Conservation (phyloP, 441 rosid genomes). For the Eutrema salsugineum region DNA sequence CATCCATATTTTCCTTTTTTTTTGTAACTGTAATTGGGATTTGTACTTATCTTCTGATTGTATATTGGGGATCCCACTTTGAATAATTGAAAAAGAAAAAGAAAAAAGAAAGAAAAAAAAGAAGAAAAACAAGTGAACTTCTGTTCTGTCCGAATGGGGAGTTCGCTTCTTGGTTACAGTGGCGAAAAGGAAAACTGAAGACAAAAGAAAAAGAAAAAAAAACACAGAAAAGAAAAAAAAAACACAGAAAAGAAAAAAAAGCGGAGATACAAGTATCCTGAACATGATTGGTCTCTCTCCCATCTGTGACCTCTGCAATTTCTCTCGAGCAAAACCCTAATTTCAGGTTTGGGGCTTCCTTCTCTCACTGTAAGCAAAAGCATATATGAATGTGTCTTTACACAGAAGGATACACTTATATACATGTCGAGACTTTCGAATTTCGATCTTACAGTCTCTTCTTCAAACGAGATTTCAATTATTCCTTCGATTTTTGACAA, state of each 20-base stretch:
- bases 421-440: not conserved
- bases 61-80: constrained; percentile 7
- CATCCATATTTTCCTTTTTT: not conserved
- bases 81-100: not conserved
- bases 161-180: constrained; percentile 13
- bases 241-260: too few relatives aligned
- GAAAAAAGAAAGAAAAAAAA: not conserved
- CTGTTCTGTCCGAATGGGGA: constrained; percentile 23
- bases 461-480: not conserved
- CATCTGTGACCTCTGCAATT: constrained; percentile 13
- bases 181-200: not conserved
- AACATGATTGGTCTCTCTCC: constrained; percentile 18
- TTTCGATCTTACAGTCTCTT: constrained; percentile 5
- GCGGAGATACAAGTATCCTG: not conserved
- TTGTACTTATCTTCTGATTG: not conserved
- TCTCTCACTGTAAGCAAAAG: not conserved
- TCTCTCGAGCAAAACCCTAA: constrained; percentile 29
- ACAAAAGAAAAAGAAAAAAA: not conserved
- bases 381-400: not conserved
- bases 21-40: not conserved
- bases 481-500: not conserved
- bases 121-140: constrained; percentile 8
- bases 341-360: constrained; percentile 17
- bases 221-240: not conserved
- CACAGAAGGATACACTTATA: not conserved